phyloP scores from a whole-genome alignment of 768 basidiomycete genomes.

The Paxillus ammoniavirescens region DNA sequence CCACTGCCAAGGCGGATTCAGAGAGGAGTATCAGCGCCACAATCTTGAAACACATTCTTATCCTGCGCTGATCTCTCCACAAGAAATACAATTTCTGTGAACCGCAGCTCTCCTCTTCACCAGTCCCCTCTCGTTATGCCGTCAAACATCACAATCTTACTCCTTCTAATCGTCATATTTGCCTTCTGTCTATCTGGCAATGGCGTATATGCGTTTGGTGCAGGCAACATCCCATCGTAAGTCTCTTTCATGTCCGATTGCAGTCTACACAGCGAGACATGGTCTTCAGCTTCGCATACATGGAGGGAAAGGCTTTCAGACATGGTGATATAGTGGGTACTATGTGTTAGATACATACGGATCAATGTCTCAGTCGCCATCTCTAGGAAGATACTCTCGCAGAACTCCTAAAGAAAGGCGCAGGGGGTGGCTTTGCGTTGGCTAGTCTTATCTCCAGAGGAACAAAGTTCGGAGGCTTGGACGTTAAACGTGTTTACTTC shows the following conservation, averaged over 20 bases:
- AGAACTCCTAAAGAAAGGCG: slow-evolving; percentile 57
- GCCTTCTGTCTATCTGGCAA: slow-evolving; percentile 55
- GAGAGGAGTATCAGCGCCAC: too few species aligned
- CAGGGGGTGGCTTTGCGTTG: slow-evolving; percentile 53
- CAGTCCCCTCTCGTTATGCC: slow-evolving; percentile 1
- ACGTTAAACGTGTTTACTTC: slow-evolving; percentile 83
- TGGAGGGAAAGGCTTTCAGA: slow-evolving; percentile 82
- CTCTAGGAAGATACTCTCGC: slow-evolving; percentile 66
- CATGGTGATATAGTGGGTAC: slow-evolving; percentile 82
- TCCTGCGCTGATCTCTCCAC: not conserved
- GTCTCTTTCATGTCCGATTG: slow-evolving; percentile 14
- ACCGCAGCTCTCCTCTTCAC: not conserved
- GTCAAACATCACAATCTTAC: slow-evolving; percentile 35
- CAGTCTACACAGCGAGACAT: not conserved
- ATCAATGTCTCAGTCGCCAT: slow-evolving; percentile 16
- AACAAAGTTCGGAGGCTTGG: slow-evolving; percentile 73
- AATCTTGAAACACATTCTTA: too few species aligned
- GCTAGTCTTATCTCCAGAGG: slow-evolving; percentile 55
- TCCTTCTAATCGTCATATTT: slow-evolving; percentile 49
- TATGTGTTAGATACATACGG: slow-evolving; percentile 1
- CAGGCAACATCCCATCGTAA: slow-evolving; percentile 82
- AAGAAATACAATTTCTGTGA: not conserved
- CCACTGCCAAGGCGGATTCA: not conserved
- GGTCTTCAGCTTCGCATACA: slow-evolving; percentile 64
- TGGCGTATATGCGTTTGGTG: slow-evolving; percentile 73